Conservation (phyloP, 2,329 filamentous ascomycete species). For the Aspergillus versicolor region DNA sequence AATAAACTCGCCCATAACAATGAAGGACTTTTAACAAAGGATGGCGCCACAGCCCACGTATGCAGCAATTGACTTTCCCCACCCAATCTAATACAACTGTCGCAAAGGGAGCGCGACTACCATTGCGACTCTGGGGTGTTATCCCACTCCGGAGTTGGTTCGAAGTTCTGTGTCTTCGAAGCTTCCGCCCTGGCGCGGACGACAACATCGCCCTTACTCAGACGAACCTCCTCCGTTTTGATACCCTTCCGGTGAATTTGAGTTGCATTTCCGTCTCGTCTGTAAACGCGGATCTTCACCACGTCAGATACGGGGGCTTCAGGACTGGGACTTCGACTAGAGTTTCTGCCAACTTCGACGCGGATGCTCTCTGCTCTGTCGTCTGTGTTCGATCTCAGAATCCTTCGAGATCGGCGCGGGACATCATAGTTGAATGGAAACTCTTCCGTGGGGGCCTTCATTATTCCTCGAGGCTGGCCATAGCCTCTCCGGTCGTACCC, state of each 20-base stretch:
- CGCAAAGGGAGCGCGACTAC: background rate
- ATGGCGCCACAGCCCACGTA: background rate
- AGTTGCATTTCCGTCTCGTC: background rate
- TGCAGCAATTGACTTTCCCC: background rate
- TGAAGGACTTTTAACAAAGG: background rate
- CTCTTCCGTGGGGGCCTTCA: slow-evolving; percentile 11
- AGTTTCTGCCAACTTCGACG: slow-evolving; percentile 1
- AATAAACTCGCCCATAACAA: slow-evolving; percentile 13
- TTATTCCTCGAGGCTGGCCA: slow-evolving; percentile 7
- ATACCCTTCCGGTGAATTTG: background rate
- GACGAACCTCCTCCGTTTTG: slow-evolving; percentile 3
- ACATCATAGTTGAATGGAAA: slow-evolving; percentile 8
- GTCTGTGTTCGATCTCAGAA: background rate
- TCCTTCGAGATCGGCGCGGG: background rate
- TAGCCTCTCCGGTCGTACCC: background rate
- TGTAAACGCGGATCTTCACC: slow-evolving; percentile 11
- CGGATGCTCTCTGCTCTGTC: background rate
- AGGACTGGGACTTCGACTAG: background rate
- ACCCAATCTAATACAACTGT: background rate
- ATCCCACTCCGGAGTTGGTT: background rate
- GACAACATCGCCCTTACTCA: slow-evolving; percentile 7
- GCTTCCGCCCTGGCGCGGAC: background rate
- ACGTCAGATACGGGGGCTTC: slow-evolving; percentile 2
- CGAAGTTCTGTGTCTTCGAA: background rate
- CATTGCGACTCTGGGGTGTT: background rate